Percentiles rank a stretch among this genome's conserved stretches.
phyloP scores from a whole-genome alignment of 2,329 filamentous ascomycete genomes.

The Hypoxylon sp. region DNA sequence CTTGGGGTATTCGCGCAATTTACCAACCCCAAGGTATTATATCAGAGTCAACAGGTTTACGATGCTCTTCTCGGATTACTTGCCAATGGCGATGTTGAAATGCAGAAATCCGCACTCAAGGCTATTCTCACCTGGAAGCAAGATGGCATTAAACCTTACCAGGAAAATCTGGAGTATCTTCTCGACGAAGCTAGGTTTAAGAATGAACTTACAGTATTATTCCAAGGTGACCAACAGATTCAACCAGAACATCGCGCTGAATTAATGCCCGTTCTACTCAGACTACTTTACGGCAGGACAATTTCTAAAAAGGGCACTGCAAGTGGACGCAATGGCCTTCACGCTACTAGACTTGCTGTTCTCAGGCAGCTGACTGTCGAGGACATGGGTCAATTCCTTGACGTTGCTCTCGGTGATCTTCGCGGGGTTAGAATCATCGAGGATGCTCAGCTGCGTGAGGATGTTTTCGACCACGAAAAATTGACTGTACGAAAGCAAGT shows the following conservation, averaged over 20 bases:
- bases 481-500: slow-evolving; percentile 84
- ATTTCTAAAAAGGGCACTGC: slow-evolving; percentile 84
- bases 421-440: slow-evolving; percentile 72
- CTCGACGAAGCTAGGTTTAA: slow-evolving; percentile 93
- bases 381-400: slow-evolving; percentile 85
- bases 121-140: slow-evolving; percentile 92
- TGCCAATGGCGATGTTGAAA: slow-evolving; percentile 89
- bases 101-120: slow-evolving; percentile 88
- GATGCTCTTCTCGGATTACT: slow-evolving; percentile 80
- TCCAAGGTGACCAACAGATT: slow-evolving; percentile 82
- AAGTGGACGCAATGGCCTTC: slow-evolving; percentile 84
- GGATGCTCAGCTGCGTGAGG: slow-evolving; percentile 63
- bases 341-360: slow-evolving; percentile 84
- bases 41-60: slow-evolving; percentile 82
- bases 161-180: slow-evolving; percentile 87
- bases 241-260: slow-evolving; percentile 78
- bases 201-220: slow-evolving; percentile 91
- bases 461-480: slow-evolving; percentile 70
- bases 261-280: slow-evolving; percentile 88
- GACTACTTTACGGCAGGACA: slow-evolving; percentile 89
- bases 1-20: slow-evolving; percentile 88
- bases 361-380: slow-evolving; percentile 81
- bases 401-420: slow-evolving; percentile 83
- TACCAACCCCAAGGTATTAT: slow-evolving; percentile 87
- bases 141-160: slow-evolving; percentile 79